Evolutionary conservation across 495 filamentous ascomycete genomes (phyloP).

Genomic region (Entonaema liquescens): DNA sequence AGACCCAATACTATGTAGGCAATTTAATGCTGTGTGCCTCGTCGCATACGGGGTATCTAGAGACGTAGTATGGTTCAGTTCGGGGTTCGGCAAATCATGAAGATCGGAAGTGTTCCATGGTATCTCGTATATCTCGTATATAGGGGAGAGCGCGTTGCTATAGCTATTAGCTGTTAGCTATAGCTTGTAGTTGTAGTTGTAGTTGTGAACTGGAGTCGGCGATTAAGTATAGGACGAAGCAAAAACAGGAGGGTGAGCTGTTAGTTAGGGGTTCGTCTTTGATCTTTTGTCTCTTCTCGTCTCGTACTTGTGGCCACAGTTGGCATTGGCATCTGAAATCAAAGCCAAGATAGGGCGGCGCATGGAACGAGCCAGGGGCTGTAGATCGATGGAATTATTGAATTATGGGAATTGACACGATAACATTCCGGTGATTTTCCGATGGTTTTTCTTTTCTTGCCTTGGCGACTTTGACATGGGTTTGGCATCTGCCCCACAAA

Average conservation of each 20-base stretch:
- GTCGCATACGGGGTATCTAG: neutral
- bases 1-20: neutral
- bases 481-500: neutral
- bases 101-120: constrained; percentile 31
- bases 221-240: neutral
- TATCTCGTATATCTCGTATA: constrained; percentile 21
- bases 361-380: constrained; percentile 10
- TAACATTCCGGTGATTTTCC: constrained; percentile 50
- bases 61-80: constrained; percentile 2
- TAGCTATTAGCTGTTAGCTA: neutral
- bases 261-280: neutral
- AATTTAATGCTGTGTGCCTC: constrained; percentile 2
- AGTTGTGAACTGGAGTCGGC: neutral
- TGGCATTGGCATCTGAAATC: constrained; percentile 30
- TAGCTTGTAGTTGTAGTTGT: neutral
- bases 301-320: constrained; percentile 25
- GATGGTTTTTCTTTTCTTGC: constrained; percentile 4
- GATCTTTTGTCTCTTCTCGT: neutral
- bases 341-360: constrained; percentile 14
- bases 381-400: neutral
- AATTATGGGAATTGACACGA: constrained; percentile 46
- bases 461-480: neutral
- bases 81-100: constrained; percentile 32
- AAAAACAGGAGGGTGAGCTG: neutral
- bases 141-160: neutral